A percentile compares a stretch with the other conserved stretches of the same genome.
Conservation (phyloP, 2,329 filamentous ascomycete species). For the Ophiostoma novo-ulmi region DNA sequence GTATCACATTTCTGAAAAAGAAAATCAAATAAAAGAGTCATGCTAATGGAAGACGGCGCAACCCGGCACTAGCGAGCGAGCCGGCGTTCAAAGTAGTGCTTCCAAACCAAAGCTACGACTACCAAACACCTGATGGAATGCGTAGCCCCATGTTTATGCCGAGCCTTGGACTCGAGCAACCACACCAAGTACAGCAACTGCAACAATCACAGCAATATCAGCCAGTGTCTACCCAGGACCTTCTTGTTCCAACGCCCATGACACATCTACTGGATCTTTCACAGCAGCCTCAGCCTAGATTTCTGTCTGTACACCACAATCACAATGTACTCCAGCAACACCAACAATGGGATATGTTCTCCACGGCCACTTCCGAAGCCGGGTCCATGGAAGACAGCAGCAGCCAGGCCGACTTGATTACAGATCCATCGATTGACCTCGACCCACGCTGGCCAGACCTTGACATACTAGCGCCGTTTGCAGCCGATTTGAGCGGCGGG, state of each 20-base stretch:
- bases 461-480: neutral
- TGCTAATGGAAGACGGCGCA: neutral
- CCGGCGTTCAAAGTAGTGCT: neutral
- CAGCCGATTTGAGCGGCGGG: neutral
- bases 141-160: neutral
- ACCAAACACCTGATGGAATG: neutral
- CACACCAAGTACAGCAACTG: neutral
- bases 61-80: neutral
- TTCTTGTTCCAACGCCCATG: neutral
- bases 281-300: neutral
- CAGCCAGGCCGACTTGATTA: neutral
- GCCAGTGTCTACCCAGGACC: neutral
- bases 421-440: neutral
- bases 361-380: neutral
- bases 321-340: neutral
- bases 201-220: neutral
- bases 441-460: neutral
- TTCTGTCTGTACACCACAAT: neutral
- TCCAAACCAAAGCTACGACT: neutral
- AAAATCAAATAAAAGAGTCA: neutral
- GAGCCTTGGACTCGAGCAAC: neutral
- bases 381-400: neutral
- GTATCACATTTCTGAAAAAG: neutral
- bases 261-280: neutral
- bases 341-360: neutral